Conservation (phyloP, 2,329 filamentous ascomycete genomes). For the Stagonosporopsis vannaccii region DNA sequence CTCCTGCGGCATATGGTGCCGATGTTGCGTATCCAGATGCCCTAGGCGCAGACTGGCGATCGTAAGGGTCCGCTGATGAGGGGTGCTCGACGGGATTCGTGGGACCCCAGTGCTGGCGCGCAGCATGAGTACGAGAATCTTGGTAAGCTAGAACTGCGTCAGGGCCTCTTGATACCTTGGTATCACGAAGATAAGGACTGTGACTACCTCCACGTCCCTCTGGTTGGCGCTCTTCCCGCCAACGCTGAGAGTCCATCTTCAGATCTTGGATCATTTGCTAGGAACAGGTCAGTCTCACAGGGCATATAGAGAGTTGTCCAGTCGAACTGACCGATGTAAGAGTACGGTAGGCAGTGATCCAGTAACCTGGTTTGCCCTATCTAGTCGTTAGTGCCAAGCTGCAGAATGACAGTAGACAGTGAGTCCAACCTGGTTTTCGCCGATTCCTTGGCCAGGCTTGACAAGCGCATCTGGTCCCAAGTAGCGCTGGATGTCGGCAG, state of each 20-base stretch:
- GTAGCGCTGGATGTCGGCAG: slow-evolving; percentile 61
- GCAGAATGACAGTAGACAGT: slow-evolving; percentile 13
- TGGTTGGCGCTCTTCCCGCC: slow-evolving; percentile 48
- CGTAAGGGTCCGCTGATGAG: slow-evolving; percentile 23
- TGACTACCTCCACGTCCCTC: slow-evolving; percentile 57
- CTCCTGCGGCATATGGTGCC: slow-evolving; percentile 26
- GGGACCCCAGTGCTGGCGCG: slow-evolving; percentile 53
- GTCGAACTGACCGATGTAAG: slow-evolving; percentile 55
- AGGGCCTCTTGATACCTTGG: slow-evolving; percentile 54
- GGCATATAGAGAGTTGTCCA: background rate
- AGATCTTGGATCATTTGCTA: slow-evolving; percentile 60
- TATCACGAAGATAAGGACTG: slow-evolving; percentile 49
- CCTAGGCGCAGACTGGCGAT: slow-evolving; percentile 15
- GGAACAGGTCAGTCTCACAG: slow-evolving; percentile 26
- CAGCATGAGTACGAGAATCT: slow-evolving; percentile 53
- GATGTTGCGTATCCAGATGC: slow-evolving; percentile 13
- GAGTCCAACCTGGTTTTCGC: slow-evolving; percentile 54
- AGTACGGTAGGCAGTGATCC: slow-evolving; percentile 60
- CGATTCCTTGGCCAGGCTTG: slow-evolving; percentile 55
- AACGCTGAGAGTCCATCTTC: slow-evolving; percentile 57
- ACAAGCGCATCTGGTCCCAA: slow-evolving; percentile 60
- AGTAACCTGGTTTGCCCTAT: slow-evolving; percentile 57
- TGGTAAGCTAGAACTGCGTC: slow-evolving; percentile 55
- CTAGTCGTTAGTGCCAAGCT: slow-evolving; percentile 25
- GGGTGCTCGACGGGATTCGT: slow-evolving; percentile 37